Conservation (phyloP, 495 filamentous ascomycete species). For the Cercophora newfieldiana region DNA sequence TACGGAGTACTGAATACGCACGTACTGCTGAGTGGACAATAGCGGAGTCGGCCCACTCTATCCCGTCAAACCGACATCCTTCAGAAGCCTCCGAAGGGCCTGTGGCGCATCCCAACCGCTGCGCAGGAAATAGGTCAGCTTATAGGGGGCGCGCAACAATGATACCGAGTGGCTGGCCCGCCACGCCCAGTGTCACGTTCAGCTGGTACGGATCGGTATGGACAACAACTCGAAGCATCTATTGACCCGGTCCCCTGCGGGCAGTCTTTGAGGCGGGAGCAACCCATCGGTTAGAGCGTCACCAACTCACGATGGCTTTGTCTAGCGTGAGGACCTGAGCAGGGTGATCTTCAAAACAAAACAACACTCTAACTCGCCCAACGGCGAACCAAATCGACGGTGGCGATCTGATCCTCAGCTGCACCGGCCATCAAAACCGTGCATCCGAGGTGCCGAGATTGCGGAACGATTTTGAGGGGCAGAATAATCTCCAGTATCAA, state of each 20-base stretch:
- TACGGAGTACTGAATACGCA: too few relatives aligned
- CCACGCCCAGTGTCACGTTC: not conserved
- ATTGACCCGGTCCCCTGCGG: too few relatives aligned
- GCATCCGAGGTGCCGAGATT: not conserved
- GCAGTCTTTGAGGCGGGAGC: too few relatives aligned
- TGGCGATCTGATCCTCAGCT: not conserved
- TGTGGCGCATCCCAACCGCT: not conserved
- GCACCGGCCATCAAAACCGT: not conserved
- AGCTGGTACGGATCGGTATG: too few relatives aligned
- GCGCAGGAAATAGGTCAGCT: not conserved
- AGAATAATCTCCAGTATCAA: not conserved
- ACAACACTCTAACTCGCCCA: not conserved
- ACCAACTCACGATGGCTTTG: too few relatives aligned
- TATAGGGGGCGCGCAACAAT: not conserved
- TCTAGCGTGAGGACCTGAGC: too few relatives aligned
- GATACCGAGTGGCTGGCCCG: not conserved
- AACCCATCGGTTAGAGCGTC: too few relatives aligned
- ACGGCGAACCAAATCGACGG: not conserved
- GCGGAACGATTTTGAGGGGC: not conserved
- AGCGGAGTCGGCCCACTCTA: not conserved
- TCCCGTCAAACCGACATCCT: not conserved
- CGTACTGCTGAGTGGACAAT: too few relatives aligned
- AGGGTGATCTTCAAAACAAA: not conserved
- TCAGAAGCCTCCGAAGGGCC: not conserved
- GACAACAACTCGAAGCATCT: not conserved